phyloP scores from a whole-genome alignment of 768 basidiomycete species.

The Auriscalpium orientale region DNA sequence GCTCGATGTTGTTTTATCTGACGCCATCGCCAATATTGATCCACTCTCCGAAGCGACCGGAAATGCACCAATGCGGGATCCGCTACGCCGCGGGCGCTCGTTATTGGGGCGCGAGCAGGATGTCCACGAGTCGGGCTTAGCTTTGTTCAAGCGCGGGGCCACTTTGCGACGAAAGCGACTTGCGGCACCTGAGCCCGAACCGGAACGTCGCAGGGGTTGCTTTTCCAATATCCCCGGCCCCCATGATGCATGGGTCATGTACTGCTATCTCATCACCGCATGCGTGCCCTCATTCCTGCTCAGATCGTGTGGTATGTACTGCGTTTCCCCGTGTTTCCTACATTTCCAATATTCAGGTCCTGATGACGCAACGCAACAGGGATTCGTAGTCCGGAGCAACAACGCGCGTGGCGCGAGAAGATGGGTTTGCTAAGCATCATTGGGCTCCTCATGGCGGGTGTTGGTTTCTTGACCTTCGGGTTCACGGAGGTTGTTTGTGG shows the following conservation, averaged over 20 bases:
- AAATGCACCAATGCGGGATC: slow-evolving; percentile 55
- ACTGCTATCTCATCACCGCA: slow-evolving; percentile 79
- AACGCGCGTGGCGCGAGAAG: slow-evolving; percentile 98
- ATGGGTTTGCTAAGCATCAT: slow-evolving; percentile 87
- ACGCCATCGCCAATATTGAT: slow-evolving; percentile 5
- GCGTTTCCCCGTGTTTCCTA: no score
- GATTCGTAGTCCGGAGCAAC: slow-evolving; percentile 83
- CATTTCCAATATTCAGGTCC: no score
- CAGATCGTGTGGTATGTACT: slow-evolving; percentile 62
- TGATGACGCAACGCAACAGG: slow-evolving; percentile 35
- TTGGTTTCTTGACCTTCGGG: slow-evolving; percentile 98
- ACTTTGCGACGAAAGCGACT: slow-evolving; percentile 68
- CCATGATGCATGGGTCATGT: slow-evolving; percentile 92
- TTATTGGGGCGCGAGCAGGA: slow-evolving; percentile 88
- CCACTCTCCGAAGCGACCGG: slow-evolving; percentile 52
- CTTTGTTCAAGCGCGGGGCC: slow-evolving; percentile 82
- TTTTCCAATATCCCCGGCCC: slow-evolving; percentile 82
- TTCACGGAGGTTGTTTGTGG: slow-evolving; percentile 95
- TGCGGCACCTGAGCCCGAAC: slow-evolving; percentile 31
- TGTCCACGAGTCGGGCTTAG: slow-evolving; percentile 82
- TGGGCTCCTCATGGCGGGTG: slow-evolving; percentile 75
- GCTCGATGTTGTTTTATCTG: slow-evolving; percentile 8
- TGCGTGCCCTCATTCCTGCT: slow-evolving; percentile 78
- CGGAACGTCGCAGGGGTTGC: slow-evolving; percentile 39
- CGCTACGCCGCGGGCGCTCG: slow-evolving; percentile 79